Percentiles rank a stretch among this genome's conserved stretches.
Conservation (phyloP, 208 protist genomes). For the Trypanosoma avium region DNA sequence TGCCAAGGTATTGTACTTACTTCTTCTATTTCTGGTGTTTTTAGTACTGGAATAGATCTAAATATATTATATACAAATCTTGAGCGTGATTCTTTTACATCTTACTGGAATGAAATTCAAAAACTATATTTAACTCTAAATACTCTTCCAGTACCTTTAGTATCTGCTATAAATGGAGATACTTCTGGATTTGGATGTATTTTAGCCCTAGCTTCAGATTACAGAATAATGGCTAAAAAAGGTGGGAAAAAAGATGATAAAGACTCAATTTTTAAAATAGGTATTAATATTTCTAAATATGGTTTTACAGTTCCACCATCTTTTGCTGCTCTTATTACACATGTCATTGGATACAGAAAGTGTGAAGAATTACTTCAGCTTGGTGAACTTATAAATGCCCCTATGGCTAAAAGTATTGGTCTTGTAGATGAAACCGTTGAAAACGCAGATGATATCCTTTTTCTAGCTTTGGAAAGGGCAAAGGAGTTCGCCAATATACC, state of each 20-base stretch:
- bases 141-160: conserved; percentile 59
- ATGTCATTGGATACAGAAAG: conserved; percentile 61
- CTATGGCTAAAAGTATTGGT: conserved; percentile 47
- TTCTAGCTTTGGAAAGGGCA: conserved; percentile 58
- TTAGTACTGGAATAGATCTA: conserved; percentile 67
- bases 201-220: conserved; percentile 68
- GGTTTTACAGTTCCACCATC: conserved; percentile 74
- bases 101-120: conserved; percentile 75
- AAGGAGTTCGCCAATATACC: conserved; percentile 52
- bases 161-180: conserved; percentile 73
- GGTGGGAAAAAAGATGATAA: neutral
- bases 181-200: conserved; percentile 65
- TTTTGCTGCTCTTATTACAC: conserved; percentile 52
- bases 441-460: conserved; percentile 47
- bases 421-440: conserved; percentile 77
- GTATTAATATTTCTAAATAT: conserved; percentile 51
- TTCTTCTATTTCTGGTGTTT: conserved; percentile 44
- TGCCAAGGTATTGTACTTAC: conserved; percentile 69
- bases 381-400: conserved; percentile 43
- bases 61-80: conserved; percentile 34
- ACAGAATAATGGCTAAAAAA: conserved; percentile 72
- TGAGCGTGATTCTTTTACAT: conserved; percentile 37
- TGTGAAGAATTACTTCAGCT: conserved; percentile 57
- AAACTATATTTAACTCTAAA: conserved; percentile 71
- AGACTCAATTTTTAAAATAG: conserved; percentile 59